Evolutionary conservation across 768 basidiomycete species (phyloP), one percentile per base, ranked within the genome.

Genomic region (Leccinellum luteum): DNA sequence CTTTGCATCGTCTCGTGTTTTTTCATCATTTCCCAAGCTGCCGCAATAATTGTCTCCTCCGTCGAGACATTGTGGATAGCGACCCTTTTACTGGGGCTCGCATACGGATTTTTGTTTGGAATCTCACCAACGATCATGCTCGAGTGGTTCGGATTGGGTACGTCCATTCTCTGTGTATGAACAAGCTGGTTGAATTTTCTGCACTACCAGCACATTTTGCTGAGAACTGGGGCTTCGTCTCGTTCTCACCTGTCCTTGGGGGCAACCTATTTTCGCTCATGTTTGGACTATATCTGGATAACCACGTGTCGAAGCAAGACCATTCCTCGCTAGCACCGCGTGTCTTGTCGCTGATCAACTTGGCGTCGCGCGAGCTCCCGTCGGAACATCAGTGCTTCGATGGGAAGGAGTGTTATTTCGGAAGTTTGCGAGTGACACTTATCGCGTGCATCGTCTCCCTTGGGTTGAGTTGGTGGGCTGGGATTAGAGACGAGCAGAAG

Each of bases 61-160:
- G 81, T 92, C 23, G 66, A 75, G 19, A 66, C 80, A 48, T 77
- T 96, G 3, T 95, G 92, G 90, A 49, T 63, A 31, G 71, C 69
- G n/a, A 73, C 67, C 28, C 64, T 69, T 19, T 51, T 74, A 28
- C 58, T 77, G 10, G 69, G 71, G 12, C 64, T 78, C 28, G 84
- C 86, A 0, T 89, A 94, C 63, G 92, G 92, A 4, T 79, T 83
- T 50, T 67, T 85, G 54, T 93, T 91, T 67, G 89, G 87, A 2
- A 74, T 89, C 44, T 79, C 82, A 65, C 90, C 91, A 0, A 85
- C 87, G n/a, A 78, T 95, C 30, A 79, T 83, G 52, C 79, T 94
- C 25, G 94, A 95, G 63, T 94, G 90, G 91, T 95, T 94, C 63
- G 93, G 93, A 7, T 77, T 95, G 65, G 76, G 90, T 90, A 64